Conservation (phyloP, 495 filamentous ascomycete genomes). For the Penicillium ochrochloron region DNA sequence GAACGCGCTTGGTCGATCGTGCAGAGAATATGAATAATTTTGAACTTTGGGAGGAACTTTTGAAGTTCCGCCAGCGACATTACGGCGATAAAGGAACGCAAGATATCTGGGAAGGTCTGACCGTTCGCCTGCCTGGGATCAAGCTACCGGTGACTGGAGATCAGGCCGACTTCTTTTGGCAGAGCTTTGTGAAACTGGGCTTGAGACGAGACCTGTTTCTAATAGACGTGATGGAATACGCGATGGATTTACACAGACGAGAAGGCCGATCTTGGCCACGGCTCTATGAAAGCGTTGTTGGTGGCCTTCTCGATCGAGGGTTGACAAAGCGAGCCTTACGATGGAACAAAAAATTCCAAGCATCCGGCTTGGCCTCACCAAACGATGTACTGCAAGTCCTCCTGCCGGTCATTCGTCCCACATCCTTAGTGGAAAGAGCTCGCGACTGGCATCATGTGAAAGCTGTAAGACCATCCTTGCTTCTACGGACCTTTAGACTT, state of each 20-base stretch:
- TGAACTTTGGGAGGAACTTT: conserved; percentile 66
- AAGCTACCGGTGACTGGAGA: conserved; percentile 52
- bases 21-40: conserved; percentile 55
- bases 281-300: conserved; percentile 56
- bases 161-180: conserved; percentile 61
- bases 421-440: conserved; percentile 16
- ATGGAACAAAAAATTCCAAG: conserved; percentile 52
- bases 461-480: conserved; percentile 14
- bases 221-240: conserved; percentile 57
- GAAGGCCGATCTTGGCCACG: conserved; percentile 49
- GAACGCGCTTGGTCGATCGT: conserved; percentile 58
- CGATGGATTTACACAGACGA: conserved; percentile 51
- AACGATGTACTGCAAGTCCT: conserved; percentile 47
- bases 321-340: conserved; percentile 43
- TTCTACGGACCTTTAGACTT: conserved; percentile 49
- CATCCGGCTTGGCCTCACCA: conserved; percentile 33
- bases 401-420: conserved; percentile 27
- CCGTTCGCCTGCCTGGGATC: conserved; percentile 44
- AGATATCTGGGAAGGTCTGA: conserved; percentile 67
- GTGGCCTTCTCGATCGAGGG: conserved; percentile 46
- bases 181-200: conserved; percentile 55
- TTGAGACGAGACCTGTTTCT: conserved; percentile 53
- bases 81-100: conserved; percentile 63
- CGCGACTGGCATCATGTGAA: not conserved
- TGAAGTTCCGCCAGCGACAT: conserved; percentile 63